Evolutionary conservation across 306 rosid species (phyloP), one percentile per base, ranked within the genome.

Genomic region (Senna siamea): DNA sequence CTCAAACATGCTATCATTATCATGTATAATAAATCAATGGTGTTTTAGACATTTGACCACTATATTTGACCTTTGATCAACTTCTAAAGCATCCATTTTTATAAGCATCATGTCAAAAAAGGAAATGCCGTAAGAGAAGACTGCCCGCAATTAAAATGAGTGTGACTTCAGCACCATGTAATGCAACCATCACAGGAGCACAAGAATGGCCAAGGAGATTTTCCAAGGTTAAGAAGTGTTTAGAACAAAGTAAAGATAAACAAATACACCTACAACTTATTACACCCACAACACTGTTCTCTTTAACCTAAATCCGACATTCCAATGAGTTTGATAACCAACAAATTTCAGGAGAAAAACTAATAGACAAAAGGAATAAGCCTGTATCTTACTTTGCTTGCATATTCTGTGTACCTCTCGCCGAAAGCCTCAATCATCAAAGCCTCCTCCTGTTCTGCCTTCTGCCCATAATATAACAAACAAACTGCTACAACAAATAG

Each of bases 371-470:
- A 87, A 56, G 99, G 99, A 80, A 91, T 87, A 57, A 92, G 87
- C 89, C 87, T 94, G 87, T 65, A 81, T 89, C 83, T 88, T 66
- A 88, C 95, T 78, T 87, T 88, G 83, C 74, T 78, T 17, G 96
- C 92, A 87, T 92, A 94, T 61, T 92, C 89, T 34, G 65, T 65
- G 85, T 92, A 92, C 9, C 78, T 76, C 76, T 84, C 85, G 34
- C 96, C 95, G 53, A 94, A 94, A 77, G 89, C 73, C 87, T 89
- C 97, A 62, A 89, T 79, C 99, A 94, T 94, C 88, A 92, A 80
- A 71, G 87, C 89, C 88, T 94, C 97, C 82, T 94, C 98, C 67
- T 78, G 50, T 61, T 83, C 89, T 30, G 90, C 97, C 87, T 88
- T 94, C 90, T 89, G 95, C 66, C 81, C 83, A 68, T 94, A 94